Conservation (phyloP, 129 eudicot species). For the Artemisia argyi region DNA sequence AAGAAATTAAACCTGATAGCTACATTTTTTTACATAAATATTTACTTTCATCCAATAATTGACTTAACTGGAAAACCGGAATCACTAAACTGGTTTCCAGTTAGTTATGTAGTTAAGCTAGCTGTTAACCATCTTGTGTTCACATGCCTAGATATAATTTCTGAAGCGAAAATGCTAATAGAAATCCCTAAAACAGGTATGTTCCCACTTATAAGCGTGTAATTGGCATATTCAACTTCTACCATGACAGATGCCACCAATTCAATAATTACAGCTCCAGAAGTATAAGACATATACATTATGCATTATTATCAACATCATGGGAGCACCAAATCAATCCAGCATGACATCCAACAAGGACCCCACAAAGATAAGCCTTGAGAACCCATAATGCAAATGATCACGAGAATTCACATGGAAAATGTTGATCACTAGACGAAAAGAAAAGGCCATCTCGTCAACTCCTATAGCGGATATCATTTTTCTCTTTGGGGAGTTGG, state of each 20-base stretch:
- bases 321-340: slow-evolving; percentile 27
- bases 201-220: background rate
- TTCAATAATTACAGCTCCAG: slow-evolving; percentile 24
- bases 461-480: no score
- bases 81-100: slow-evolving; percentile 9
- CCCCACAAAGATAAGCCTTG: slow-evolving; percentile 19
- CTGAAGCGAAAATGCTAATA: background rate
- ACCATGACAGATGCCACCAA: slow-evolving; percentile 17
- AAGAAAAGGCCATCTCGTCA: no score
- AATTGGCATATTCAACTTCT: slow-evolving; percentile 16
- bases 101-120: slow-evolving; percentile 9
- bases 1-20: slow-evolving; percentile 1
- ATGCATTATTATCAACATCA: slow-evolving; percentile 26
- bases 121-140: slow-evolving; percentile 6
- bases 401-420: slow-evolving; percentile 13
- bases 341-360: slow-evolving; percentile 29
- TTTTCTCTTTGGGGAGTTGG: no score
- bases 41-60: background rate
- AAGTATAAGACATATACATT: slow-evolving; percentile 6
- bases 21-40: background rate
- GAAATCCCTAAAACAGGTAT: background rate
- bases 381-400: slow-evolving; percentile 21
- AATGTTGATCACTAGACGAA: slow-evolving; percentile 9
- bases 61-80: background rate
- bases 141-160: slow-evolving; percentile 4